These are phyloP conservation scores for Rosa multiflora DNA, from an alignment of 306 rosid genomes.

Conservation along the genomic window DNA sequence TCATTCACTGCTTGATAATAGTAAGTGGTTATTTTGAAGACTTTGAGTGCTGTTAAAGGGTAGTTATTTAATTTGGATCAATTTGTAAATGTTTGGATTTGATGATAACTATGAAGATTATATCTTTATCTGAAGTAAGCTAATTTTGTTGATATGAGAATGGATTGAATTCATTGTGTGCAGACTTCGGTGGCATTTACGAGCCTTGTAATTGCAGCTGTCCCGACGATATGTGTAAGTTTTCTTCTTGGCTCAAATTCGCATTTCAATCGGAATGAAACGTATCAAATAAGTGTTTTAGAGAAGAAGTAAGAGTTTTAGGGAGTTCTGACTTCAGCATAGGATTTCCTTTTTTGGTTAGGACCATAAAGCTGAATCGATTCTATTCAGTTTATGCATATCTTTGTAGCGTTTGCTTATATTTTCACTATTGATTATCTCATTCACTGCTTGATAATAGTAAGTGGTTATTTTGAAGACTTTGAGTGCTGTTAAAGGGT, in stretches of 20 bases:
- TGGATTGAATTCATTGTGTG: conserved; percentile 30
- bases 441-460: neutral
- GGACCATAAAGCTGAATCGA: neutral
- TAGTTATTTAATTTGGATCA: neutral
- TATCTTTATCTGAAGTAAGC: neutral
- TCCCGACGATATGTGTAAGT: conserved; percentile 82
- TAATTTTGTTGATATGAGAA: conserved; percentile 1
- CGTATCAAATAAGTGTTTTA: too few relatives aligned
- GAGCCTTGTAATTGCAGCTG: conserved; percentile 79
- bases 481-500: neutral
- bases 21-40: neutral
- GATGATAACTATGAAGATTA: neutral
- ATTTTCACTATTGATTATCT: neutral
- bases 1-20: neutral
- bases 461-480: neutral
- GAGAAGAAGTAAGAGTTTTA: too few relatives aligned
- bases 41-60: too few relatives aligned
- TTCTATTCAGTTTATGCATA: neutral
- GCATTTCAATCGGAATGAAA: too few relatives aligned
- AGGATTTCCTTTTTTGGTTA: too few relatives aligned
- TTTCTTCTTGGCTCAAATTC: neutral
- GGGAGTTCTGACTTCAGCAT: too few relatives aligned
- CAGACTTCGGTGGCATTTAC: conserved; percentile 91
- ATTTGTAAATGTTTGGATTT: neutral
- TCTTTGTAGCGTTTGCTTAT: neutral